Base-by-base conservation (phyloP, 1,284 basidiomycete genomes). In the Heterobasidion annosum region DNA sequence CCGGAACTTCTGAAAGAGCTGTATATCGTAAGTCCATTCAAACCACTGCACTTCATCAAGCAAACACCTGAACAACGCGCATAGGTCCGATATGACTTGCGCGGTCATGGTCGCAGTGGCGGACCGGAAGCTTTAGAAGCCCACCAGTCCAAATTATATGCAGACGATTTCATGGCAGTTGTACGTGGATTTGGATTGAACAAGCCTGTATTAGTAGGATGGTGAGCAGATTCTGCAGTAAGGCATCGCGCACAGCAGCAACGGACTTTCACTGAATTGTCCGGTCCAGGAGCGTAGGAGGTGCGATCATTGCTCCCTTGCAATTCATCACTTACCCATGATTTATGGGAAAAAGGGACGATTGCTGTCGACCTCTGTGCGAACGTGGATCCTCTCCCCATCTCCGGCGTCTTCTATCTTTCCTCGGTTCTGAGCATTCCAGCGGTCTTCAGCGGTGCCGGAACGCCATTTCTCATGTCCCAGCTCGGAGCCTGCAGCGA, bases 21-120 rank as follows among this genome's bases (percentile, higher is more conserved):
- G 37, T 64, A 62, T 50, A 51, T 65, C 19, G 64, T 64, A 34
- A 52, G 63, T 34, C 7, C 10, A 44, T 8, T 7, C 37, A n/a
- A 12, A n/a, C 37, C 37, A 10, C 37, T 12, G n/a, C 6, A n/a
- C n/a, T 40, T n/a, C 2, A 40, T 40, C 12, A 40, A 40, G 12
- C 10, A 40, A n/a, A 40, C 18, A 16, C 45, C 2, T 25, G 25
- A 25, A 34, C 48, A 13, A 16, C n/a, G 45, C 12, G 12, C 5
- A 25, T 19, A 63, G 63, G 62, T 62, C 4, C 55, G 59, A 13
- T 64, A 62, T 43, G 60, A 62, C 19, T 42, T 57, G 34, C 56
- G 59, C 15, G 62, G 62, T 13, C 64, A 64, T 35, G 65, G 64
- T 18, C 50, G 59, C 8, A 63, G 62, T 51, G 60, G 59, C 0